Conservation (phyloP, 179 eudicot species). For the Vitellaria paradoxa region DNA sequence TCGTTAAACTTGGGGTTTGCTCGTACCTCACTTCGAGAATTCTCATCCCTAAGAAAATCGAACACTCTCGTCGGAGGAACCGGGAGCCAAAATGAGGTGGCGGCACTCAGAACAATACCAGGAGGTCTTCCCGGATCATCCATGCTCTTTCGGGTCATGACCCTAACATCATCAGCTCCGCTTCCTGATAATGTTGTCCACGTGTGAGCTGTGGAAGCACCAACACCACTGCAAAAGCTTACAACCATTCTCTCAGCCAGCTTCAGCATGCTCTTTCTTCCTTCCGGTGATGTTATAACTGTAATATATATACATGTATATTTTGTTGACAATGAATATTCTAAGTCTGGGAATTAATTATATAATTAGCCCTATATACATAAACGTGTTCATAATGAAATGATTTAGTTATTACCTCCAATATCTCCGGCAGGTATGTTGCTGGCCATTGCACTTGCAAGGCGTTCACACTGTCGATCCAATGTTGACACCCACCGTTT, state of each 20-base stretch:
- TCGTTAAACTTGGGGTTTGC: background rate
- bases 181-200: constrained; percentile 67
- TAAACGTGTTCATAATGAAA: background rate
- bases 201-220: constrained; percentile 60
- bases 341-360: too few species aligned
- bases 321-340: too few species aligned
- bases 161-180: constrained; percentile 61
- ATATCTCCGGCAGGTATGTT: constrained; percentile 61
- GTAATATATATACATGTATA: background rate
- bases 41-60: constrained; percentile 61
- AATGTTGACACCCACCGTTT: constrained; percentile 61
- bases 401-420: constrained; percentile 37
- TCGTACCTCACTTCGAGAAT: constrained; percentile 54
- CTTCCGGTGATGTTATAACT: constrained; percentile 63
- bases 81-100: constrained; percentile 69
- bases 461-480: constrained; percentile 67
- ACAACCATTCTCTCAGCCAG: constrained; percentile 66
- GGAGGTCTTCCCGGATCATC: constrained; percentile 76
- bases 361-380: too few species aligned
- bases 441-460: constrained; percentile 64
- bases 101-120: constrained; percentile 65
- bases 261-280: constrained; percentile 65
- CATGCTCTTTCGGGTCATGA: constrained; percentile 62
- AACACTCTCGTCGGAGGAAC: constrained; percentile 57
- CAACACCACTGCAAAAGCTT: constrained; percentile 63